Percentiles rank a stretch among this genome's conserved stretches.
phyloP scores from a whole-genome alignment of 345 rosid genomes.

The Laguncularia racemosa region DNA sequence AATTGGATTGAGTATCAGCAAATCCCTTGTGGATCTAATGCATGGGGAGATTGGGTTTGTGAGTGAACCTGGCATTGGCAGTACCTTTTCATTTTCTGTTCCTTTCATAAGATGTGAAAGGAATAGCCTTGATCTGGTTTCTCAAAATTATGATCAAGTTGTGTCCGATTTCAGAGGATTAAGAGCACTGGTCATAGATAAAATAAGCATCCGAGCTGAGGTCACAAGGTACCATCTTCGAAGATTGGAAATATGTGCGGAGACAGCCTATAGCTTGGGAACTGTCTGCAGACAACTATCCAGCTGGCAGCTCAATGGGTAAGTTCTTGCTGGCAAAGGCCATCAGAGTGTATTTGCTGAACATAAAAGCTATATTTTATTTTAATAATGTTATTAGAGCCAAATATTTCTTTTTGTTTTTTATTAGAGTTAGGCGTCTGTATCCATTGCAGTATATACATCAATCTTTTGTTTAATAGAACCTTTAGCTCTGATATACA shows the following conservation, averaged over 20 bases:
- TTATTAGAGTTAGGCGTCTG: no score
- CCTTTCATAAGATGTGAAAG: constrained; percentile 47
- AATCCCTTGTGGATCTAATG: constrained; percentile 87
- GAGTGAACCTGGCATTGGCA: constrained; percentile 66
- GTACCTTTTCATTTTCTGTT: constrained; percentile 80
- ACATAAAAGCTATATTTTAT: not conserved
- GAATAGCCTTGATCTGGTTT: constrained; percentile 30
- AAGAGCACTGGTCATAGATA: constrained; percentile 71
- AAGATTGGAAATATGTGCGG: constrained; percentile 59
- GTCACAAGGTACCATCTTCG: constrained; percentile 66
- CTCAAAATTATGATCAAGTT: constrained; percentile 37
- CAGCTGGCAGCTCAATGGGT: constrained; percentile 33
- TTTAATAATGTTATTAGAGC: no score
- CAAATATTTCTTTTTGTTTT: no score
- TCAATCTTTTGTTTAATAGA: no score
- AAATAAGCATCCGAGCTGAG: constrained; percentile 64
- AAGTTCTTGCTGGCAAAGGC: not conserved
- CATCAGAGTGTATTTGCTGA: not conserved
- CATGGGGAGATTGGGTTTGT: constrained; percentile 87
- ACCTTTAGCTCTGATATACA: no score
- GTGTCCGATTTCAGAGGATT: constrained; percentile 48
- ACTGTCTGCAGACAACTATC: constrained; percentile 34
- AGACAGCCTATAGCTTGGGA: constrained; percentile 31
- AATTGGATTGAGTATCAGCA: constrained; percentile 92
- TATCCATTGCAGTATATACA: no score